Conservation (phyloP, 148 eudicot genomes). For the Cornus suecica region DNA sequence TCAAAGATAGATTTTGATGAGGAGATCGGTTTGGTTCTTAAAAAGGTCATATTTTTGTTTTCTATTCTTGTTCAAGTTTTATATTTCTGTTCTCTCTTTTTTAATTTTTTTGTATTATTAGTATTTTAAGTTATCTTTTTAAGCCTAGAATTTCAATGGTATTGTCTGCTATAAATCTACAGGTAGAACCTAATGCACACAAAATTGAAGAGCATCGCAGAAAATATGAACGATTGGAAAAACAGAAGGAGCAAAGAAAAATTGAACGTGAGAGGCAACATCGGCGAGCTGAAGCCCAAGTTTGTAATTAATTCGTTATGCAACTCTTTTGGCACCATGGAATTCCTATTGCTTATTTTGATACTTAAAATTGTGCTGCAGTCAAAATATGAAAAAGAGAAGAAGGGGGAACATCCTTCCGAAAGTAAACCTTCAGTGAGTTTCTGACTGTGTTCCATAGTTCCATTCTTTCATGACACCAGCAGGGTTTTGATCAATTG, state of each 20-base stretch:
- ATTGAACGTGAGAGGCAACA: constrained; percentile 39
- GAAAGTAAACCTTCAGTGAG: constrained; percentile 2
- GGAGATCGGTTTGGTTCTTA: constrained; percentile 48
- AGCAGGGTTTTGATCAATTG: background rate
- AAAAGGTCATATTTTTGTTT: constrained; percentile 34
- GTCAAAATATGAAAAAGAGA: background rate
- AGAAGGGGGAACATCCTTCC: background rate
- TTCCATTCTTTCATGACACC: background rate
- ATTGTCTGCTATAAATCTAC: constrained; percentile 11
- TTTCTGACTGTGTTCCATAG: background rate
- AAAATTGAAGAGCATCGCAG: constrained; percentile 62
- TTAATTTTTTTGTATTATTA: too few relatives aligned
- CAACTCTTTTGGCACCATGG: background rate
- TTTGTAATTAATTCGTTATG: constrained; percentile 4
- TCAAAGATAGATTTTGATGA: constrained; percentile 69
- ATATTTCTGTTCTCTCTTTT: background rate
- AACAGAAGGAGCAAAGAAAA: constrained; percentile 43
- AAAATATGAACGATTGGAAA: constrained; percentile 54
- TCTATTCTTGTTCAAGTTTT: background rate
- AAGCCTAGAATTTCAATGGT: background rate
- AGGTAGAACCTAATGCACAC: constrained; percentile 70
- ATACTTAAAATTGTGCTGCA: constrained; percentile 6
- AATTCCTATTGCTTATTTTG: background rate
- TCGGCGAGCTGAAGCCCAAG: constrained; percentile 37
- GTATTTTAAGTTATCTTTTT: too few relatives aligned